These are phyloP conservation scores for Teratosphaeria gauchensis DNA, from an alignment of 2,329 filamentous ascomycete species.

Conservation along the genomic window DNA sequence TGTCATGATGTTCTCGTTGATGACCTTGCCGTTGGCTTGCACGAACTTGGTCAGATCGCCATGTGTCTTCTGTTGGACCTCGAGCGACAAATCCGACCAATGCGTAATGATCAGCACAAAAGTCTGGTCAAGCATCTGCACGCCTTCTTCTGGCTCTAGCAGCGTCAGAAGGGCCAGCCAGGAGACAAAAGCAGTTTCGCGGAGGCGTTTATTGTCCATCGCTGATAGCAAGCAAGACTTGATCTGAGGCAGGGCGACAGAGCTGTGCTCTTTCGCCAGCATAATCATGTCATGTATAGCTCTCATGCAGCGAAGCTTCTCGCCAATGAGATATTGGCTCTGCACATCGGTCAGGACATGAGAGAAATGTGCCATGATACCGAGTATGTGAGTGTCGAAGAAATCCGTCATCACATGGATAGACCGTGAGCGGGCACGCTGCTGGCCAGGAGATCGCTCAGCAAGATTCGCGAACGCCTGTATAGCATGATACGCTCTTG, in stretches of 20 bases:
- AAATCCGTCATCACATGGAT: constrained; percentile 60
- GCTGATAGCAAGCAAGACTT: constrained; percentile 86
- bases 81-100: constrained; percentile 59
- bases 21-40: constrained; percentile 48
- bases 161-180: constrained; percentile 72
- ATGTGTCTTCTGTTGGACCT: constrained; percentile 51
- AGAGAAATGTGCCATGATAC: constrained; percentile 74
- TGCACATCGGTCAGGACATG: constrained; percentile 54
- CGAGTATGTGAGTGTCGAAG: constrained; percentile 73
- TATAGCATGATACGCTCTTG: constrained; percentile 39
- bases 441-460: constrained; percentile 34
- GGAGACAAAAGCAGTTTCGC: constrained; percentile 67
- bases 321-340: constrained; percentile 52
- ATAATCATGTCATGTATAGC: constrained; percentile 83
- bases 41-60: constrained; percentile 57
- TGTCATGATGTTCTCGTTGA: constrained; percentile 60
- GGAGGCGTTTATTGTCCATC: constrained; percentile 63
- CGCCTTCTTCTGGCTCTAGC: constrained; percentile 69
- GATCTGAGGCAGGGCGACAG: constrained; percentile 79
- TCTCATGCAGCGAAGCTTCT: constrained; percentile 68
- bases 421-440: constrained; percentile 37
- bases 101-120: constrained; percentile 78
- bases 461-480: constrained; percentile 38
- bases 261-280: constrained; percentile 62
- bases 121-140: constrained; percentile 73